Evolutionary conservation across 106 monocot species (phyloP), one percentile per base, ranked within the genome.

Genomic region (Narthecium ossifragum): DNA sequence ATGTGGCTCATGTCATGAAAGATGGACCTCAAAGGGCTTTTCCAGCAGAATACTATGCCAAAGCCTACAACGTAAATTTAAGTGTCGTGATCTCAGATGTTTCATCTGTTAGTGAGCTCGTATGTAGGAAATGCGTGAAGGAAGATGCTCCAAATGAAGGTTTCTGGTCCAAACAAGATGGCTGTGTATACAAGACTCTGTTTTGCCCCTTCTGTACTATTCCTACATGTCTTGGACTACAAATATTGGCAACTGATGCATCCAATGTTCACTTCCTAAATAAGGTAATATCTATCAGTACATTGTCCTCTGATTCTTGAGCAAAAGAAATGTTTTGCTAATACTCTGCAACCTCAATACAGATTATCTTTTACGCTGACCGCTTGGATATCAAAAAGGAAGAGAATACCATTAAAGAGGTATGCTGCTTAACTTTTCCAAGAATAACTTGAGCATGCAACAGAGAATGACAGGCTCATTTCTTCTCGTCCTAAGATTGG

Each of bases 131-230:
- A 10, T 18, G 6, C 8, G 37, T 18, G 40, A 55, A 45, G 13
- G 55, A 62, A 37, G 68, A 31, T 45, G 26, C 45, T 53, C 31
- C 29, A 37, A 51, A 62, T 2, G 28, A 48, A 28, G 81, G 70
- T 59, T 28, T 80, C 20, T 99, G 98, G 98, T 82, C 70, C 50
- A 76, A 87, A 73, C 55, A 62, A 70, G 98, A 88, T 75, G 98
- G 98, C 18, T 88, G 91, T 63, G 91, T 99, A 10, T 99, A 79
- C 75, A 84, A 67, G 55, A 47, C 41, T 43, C 51, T 82, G 22
- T 59, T 32, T 45, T 99, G 91, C 57, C 91, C 83, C 6, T 85
- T 82, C 71, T 91, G 91, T 51, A 57, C 15, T 34, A 29, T n/a
- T 7, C 15, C 55, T n/a, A 53, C 62, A 28, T 67, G 63, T 32